Base-by-base conservation (phyloP, 441 rosid species). In the Aleurites moluccanus region DNA sequence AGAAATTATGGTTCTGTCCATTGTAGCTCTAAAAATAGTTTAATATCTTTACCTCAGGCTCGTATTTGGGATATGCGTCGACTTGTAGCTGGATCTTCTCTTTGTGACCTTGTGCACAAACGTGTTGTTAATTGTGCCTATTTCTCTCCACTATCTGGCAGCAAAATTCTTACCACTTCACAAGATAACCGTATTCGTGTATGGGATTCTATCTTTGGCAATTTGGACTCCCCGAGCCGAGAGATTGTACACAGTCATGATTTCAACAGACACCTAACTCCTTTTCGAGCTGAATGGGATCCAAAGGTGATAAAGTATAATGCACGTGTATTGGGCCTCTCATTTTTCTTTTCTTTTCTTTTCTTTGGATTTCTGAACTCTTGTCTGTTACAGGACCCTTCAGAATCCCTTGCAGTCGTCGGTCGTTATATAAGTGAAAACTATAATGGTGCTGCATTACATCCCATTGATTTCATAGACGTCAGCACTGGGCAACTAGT, bases 171-270 rank as follows among this genome's bases (percentile, higher is more conserved):
- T 40, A 90, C 97, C 8, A 95, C 99, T 21, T 87, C 90, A 40
- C 98, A 92, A 83, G 98, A 95, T 83, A 95, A 92, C 73, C 92
- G 98, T 42, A 83, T 95, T 77, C 84, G 96, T 66, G 68, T 93
- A 64, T 95, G 97, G 98, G 99, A 95, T 81, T 95, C 91, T 27
- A 87, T 95, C 75, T 90, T 88, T 57, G 92, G 97, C 7, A 77
- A 87, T 79, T 78, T 93, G 86, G 98, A 88, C 21, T 73, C 76
- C 10, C 97, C 98, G n/a, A 93, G 93, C 85, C 84, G 98, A 77
- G 99, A 95, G 86, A 95, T 95, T 66, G 98, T 95, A 55, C 98
- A 95, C 81, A 95, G 99, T 79, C 97, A 95, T 83, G 99, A 95
- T 83, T 95, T 92, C 73, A 95, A 90, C 83, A 83, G 97, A 69